Base-by-base conservation (phyloP, 495 filamentous ascomycete species). In the Halenospora varia region DNA sequence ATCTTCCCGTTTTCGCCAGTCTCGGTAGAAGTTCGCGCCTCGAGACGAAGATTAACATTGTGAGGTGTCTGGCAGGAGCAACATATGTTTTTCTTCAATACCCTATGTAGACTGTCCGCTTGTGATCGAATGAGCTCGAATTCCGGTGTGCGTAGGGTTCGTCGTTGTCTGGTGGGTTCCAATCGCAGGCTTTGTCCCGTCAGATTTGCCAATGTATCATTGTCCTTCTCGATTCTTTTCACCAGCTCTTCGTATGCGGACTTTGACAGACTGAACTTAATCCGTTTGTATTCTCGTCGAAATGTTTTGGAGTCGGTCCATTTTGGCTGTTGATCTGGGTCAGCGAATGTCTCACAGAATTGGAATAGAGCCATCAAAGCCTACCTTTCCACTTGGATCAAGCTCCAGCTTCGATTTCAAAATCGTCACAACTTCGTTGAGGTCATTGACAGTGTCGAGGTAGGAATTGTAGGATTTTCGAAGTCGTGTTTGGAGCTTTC, bases 201-300 rank as follows among this genome's bases (percentile, higher is more conserved):
- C 11, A 76, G 61, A n/a, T 61, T 63, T 55, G 71, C 70, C 24
- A 76, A 61, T 13, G 62, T 67, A 1, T 59, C 61, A 19, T 74
- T 69, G 46, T 62, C 66, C 13, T 71, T 66, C 20, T 61, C 60
- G 11, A 76, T 59, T 39, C 57, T 60, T 9, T 45, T 55, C 18
- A 74, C 57, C 2, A 72, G 61, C 4, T 68, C 62, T 6, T 67
- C 51, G 40, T 71, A 70, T 1, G 51, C 57, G 3, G 64, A 53
- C 17, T 64, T 62, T 10, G 62, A 59, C 8, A 74, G 60, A 17
- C 61, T 61, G 44, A 76, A 74, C 25, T 60, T 66, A 45, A 68
- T 60, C 2, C 70, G 57, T 51, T 66, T 59, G 42, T 47, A 47
- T 47, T 47, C 44, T 10, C 44, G 44, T 10, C 18, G 10, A 20